Evolutionary conservation across 2,329 filamentous ascomycete species (phyloP).

Genomic region (Aureobasidium namibiae): DNA sequence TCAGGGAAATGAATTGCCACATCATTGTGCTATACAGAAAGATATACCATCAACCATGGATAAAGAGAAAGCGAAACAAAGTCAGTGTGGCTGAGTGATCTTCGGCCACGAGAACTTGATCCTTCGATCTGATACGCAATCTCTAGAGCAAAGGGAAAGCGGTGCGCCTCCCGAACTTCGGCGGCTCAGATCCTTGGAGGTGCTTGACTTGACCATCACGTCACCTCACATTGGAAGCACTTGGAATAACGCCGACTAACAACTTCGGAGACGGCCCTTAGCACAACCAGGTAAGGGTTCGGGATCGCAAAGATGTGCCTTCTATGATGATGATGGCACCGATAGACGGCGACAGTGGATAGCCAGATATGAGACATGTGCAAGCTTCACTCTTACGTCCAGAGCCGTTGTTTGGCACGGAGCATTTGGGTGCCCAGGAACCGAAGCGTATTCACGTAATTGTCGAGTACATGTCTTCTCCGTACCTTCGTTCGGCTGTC

Average conservation of each 20-base stretch:
- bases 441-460: neutral
- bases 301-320: neutral
- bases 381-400: conserved; percentile 1
- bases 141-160: neutral
- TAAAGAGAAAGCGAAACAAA: neutral
- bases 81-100: neutral
- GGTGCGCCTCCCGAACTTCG: neutral
- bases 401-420: conserved; percentile 5
- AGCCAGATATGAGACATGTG: conserved; percentile 7
- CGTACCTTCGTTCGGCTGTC: neutral
- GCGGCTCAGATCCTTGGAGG: neutral
- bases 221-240: neutral
- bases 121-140: neutral
- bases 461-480: neutral
- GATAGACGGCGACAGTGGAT: neutral
- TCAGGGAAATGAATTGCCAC: conserved; percentile 7
- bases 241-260: neutral
- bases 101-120: neutral
- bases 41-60: conserved; percentile 4
- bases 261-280: neutral
- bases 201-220: neutral
- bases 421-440: neutral
- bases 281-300: neutral
- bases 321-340: neutral
- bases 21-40: neutral